Evolutionary conservation across 2,329 filamentous ascomycete species (phyloP).

Genomic region (Sporothrix pseudoabietina): DNA sequence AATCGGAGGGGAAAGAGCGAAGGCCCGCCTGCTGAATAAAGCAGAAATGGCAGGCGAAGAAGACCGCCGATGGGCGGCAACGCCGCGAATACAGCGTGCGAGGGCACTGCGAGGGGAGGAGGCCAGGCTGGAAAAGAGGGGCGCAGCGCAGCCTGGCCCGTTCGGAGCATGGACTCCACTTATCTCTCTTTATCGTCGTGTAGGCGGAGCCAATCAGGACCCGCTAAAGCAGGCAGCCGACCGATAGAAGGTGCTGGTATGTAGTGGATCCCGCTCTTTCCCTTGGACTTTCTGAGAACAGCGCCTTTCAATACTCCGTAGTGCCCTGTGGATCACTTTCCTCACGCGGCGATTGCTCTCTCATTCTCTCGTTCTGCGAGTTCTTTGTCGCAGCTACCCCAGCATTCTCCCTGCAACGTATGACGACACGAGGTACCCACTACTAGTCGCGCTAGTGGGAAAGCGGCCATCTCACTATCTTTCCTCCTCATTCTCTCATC

Average conservation of each 20-base stretch:
- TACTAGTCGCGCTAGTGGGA: conserved; percentile 23
- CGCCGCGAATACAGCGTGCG: conserved; percentile 1
- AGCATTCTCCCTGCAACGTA: conserved; percentile 13
- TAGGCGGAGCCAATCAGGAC: conserved; percentile 28
- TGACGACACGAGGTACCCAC: conserved; percentile 31
- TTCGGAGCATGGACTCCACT: neutral
- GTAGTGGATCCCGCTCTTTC: conserved; percentile 22
- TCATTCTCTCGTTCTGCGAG: neutral
- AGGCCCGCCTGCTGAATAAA: conserved; percentile 30
- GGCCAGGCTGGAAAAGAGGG: conserved; percentile 27
- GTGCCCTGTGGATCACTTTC: conserved; percentile 27
- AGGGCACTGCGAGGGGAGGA: neutral
- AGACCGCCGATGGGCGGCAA: conserved; percentile 4
- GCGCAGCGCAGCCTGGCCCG: conserved; percentile 30
- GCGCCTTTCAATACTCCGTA: neutral
- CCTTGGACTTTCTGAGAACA: neutral
- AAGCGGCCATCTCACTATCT: conserved; percentile 7
- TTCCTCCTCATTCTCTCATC: neutral
- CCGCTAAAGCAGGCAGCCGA: neutral
- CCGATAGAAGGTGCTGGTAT: conserved; percentile 32
- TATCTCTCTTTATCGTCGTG: neutral
- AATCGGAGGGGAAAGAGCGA: conserved; percentile 24
- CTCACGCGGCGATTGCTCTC: neutral
- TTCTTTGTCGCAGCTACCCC: conserved; percentile 29
- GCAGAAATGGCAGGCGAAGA: conserved; percentile 1